Evolutionary conservation across 1,284 basidiomycete genomes (phyloP), one percentile per base, ranked within the genome.

Genomic region (Leccinum laetum): DNA sequence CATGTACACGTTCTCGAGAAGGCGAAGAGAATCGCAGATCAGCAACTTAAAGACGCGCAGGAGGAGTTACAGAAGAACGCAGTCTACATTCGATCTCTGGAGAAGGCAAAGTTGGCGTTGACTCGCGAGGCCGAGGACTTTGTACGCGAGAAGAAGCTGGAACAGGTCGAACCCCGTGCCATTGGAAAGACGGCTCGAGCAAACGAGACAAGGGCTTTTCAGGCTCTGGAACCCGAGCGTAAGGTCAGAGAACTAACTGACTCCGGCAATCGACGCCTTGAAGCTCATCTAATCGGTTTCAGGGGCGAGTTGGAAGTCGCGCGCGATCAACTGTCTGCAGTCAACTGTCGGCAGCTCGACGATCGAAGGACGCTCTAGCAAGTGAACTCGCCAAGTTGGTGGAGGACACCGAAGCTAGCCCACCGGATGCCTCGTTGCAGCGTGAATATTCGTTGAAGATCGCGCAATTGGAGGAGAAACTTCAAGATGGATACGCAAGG

Each of bases 1-100:
- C 98, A 99, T 74, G 96, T 99, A 21, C 93, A 99, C 72, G 98
- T 99, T 16, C 84, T 98, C 6, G 96, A 99, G 76, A 94, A 98
- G 74, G 97, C 98, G 10, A 99, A 99, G 79, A 92, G 92, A 65
- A 91, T 98, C 68, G 98, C 98, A 1, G 97, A 99, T 75, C 88
- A 93, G 29, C 95, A 99, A 76, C 87, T 99, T 7, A 86, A 83
- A 29, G 94, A 95, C 21, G 91, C 94, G 1, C 90, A 93, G 68
- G 78, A 84, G 26, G 93, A 95, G 76, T 76, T 96, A 32, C 85
- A 90, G 76, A 88, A 89, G 72, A 89, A 92, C 57, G 82, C 81
- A 1, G 83, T 85, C 3, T 93, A 95, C 71, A 93, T 95, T 65
- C 87, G 90, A 55, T 94, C 93, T 26, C 82, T 97, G 18, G 92